Evolutionary conservation across 345 rosid genomes (phyloP).

Genomic region (Clausena lansium): DNA sequence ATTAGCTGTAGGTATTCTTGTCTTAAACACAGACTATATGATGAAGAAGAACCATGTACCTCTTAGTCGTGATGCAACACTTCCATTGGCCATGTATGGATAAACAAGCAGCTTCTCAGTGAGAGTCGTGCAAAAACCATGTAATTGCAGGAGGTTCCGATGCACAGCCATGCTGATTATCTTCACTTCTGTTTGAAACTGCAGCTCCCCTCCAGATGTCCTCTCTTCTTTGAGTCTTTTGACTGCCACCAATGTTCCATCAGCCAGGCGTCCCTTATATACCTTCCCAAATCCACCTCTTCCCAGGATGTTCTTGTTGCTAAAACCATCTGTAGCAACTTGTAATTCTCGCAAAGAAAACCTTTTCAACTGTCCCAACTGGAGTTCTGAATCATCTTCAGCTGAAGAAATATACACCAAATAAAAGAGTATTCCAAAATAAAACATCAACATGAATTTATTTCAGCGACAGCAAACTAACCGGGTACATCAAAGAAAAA

Average conservation of each 20-base stretch:
- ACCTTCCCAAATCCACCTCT: slow-evolving; percentile 31
- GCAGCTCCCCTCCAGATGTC: slow-evolving; percentile 20
- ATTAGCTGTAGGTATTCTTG: too few relatives aligned
- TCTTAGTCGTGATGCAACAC: slow-evolving; percentile 23
- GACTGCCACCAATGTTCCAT: slow-evolving; percentile 26
- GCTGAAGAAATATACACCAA: slow-evolving; percentile 5
- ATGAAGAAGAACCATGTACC: neutral
- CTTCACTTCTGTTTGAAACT: slow-evolving; percentile 28
- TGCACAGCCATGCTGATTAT: slow-evolving; percentile 26
- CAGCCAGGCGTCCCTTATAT: slow-evolving; percentile 28
- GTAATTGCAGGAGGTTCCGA: slow-evolving; percentile 15
- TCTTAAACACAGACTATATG: neutral
- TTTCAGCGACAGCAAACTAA: neutral
- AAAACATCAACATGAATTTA: neutral
- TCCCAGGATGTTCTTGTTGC: slow-evolving; percentile 28
- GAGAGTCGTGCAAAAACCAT: slow-evolving; percentile 25
- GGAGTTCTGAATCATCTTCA: slow-evolving; percentile 24
- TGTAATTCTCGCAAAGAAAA: slow-evolving; percentile 23
- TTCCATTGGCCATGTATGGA: slow-evolving; percentile 24
- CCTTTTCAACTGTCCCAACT: slow-evolving; percentile 24
- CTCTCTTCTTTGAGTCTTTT: slow-evolving; percentile 29
- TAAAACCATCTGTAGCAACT: slow-evolving; percentile 26
- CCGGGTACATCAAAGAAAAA: slow-evolving; percentile 24
- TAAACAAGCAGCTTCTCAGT: slow-evolving; percentile 26
- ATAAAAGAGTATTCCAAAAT: neutral